Conservation (phyloP, 768 basidiomycete species). For the Lactarius sanguifluus region DNA sequence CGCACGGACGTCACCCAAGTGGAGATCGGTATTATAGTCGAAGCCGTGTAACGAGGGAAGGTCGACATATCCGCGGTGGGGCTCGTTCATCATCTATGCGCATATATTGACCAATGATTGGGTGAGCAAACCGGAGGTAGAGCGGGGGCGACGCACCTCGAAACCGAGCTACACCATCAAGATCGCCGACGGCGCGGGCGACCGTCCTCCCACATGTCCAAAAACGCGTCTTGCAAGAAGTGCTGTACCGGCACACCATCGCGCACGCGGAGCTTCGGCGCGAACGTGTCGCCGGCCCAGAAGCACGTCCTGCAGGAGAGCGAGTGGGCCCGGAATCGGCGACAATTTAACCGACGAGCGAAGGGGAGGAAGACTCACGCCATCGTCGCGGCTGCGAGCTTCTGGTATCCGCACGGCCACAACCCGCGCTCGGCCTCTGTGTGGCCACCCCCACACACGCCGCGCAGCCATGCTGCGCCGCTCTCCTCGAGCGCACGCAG, state of each 20-base stretch:
- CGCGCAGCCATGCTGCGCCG: constrained; percentile 84
- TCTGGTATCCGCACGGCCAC: constrained; percentile 95
- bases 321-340: constrained; percentile 1
- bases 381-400: constrained; percentile 91
- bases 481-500: constrained; percentile 74
- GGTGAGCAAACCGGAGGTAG: constrained; percentile 3
- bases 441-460: constrained; percentile 74
- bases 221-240: constrained; percentile 79
- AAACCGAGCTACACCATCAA: constrained; percentile 86
- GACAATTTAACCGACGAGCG: neutral
- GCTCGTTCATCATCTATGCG: constrained; percentile 86
- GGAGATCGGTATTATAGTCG: constrained; percentile 94
- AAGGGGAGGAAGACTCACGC: constrained; percentile 50
- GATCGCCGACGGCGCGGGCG: constrained; percentile 62
- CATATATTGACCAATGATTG: neutral
- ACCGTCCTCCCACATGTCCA: constrained; percentile 72
- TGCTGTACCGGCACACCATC: constrained; percentile 66
- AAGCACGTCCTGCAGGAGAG: constrained; percentile 69
- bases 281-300: constrained; percentile 88
- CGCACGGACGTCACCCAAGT: constrained; percentile 75
- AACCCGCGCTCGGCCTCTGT: constrained; percentile 75
- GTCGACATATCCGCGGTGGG: constrained; percentile 89
- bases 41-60: constrained; percentile 79
- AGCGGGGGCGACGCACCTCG: constrained; percentile 53
- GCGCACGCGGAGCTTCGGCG: constrained; percentile 66